These are phyloP conservation scores for Nemania sp. DNA, from an alignment of 2,329 filamentous ascomycete species.

Conservation along the genomic window DNA sequence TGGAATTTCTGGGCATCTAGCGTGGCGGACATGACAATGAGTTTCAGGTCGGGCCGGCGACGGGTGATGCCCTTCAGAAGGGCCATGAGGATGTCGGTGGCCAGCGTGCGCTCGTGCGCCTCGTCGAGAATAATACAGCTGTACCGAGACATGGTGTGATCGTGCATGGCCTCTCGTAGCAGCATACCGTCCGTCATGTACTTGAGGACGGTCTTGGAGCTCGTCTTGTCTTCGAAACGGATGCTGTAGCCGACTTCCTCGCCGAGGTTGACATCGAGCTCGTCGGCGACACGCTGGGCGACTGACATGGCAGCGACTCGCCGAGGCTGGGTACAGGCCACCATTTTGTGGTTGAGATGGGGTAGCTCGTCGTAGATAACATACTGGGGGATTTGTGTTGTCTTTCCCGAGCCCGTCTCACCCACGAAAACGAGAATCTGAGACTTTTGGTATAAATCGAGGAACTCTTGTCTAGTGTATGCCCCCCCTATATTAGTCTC, in stretches of 20 bases:
- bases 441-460: constrained; percentile 89
- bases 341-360: constrained; percentile 85
- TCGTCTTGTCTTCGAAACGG: constrained; percentile 96
- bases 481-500: too few species aligned
- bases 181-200: constrained; percentile 99
- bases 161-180: constrained; percentile 94
- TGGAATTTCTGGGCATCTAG: constrained; percentile 98
- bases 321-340: constrained; percentile 96
- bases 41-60: constrained; percentile 89
- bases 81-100: constrained; percentile 97
- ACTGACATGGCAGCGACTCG: constrained; percentile 99
- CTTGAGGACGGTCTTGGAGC: constrained; percentile 90
- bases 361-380: constrained; percentile 97
- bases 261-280: constrained; percentile 92
- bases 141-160: constrained; percentile 90
- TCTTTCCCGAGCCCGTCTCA: constrained; percentile 99
- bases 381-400: constrained; percentile 98
- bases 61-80: constrained; percentile 89
- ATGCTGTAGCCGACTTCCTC: constrained; percentile 99
- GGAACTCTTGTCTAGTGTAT: constrained; percentile 81
- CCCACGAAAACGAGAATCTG: constrained; percentile 99
- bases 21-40: constrained; percentile 99
- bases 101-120: constrained; percentile 96
- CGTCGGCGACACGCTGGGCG: constrained; percentile 95
- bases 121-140: constrained; percentile 99